Percentiles rank a stretch among this genome's conserved stretches.
Conservation (phyloP, 768 basidiomycete genomes). For the Roridomyces roridus region DNA sequence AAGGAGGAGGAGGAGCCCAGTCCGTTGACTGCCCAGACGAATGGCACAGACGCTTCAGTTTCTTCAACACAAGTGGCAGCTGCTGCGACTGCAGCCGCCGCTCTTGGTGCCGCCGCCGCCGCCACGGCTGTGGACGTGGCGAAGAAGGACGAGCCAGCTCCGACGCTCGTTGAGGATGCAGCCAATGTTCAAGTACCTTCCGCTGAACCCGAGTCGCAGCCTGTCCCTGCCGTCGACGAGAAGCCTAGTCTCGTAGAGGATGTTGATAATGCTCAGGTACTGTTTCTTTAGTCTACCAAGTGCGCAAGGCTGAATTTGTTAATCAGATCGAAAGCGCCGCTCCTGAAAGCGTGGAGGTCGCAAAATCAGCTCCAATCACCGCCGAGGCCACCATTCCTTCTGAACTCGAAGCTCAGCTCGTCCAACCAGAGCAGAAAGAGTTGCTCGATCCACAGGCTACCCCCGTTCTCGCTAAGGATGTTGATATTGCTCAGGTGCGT, state of each 20-base stretch:
- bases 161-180: conserved; percentile 12
- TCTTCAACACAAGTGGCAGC: conserved; percentile 18
- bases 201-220: background rate
- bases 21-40: conserved; percentile 5
- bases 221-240: background rate
- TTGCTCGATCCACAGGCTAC: too few species aligned
- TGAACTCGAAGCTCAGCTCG: conserved; percentile 1
- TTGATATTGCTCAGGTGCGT: too few species aligned
- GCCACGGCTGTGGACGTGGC: conserved; percentile 11
- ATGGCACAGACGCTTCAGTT: background rate
- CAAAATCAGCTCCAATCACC: background rate
- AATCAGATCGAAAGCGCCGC: conserved; percentile 6
- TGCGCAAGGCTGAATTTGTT: background rate
- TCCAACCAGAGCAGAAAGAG: too few species aligned
- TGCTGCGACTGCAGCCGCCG: conserved; percentile 23
- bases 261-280: conserved; percentile 4
- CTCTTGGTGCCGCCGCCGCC: conserved; percentile 22
- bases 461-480: too few species aligned
- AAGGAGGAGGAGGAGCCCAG: conserved; percentile 51
- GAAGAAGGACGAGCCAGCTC: conserved; percentile 4
- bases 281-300: background rate
- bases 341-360: conserved; percentile 1
- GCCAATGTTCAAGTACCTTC: conserved; percentile 8
- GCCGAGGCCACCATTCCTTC: conserved; percentile 8
- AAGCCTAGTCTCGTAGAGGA: conserved; percentile 9